Percentiles rank a stretch among this genome's conserved stretches.
phyloP scores from a whole-genome alignment of 306 rosid species.

The Vigna reflexopilosa region DNA sequence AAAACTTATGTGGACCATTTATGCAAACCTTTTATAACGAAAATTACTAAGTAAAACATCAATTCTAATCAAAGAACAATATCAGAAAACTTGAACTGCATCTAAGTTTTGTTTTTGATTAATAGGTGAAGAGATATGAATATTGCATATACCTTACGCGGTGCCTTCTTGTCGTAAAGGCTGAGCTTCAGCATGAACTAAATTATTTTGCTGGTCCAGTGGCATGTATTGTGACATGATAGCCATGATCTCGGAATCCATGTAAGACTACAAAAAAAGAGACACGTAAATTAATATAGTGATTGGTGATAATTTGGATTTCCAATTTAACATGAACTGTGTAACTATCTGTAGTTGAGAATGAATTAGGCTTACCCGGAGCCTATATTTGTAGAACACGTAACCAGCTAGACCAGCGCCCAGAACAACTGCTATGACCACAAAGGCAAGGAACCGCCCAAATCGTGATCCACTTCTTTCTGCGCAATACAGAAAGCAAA shows the following conservation, averaged over 20 bases:
- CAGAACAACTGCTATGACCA: slow-evolving; percentile 67
- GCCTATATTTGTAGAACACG: slow-evolving; percentile 91
- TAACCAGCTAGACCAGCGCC: slow-evolving; percentile 75
- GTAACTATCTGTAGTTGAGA: slow-evolving; percentile 10
- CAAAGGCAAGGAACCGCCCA: slow-evolving; percentile 58
- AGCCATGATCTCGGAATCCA: slow-evolving; percentile 97
- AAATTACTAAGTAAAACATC: neutral
- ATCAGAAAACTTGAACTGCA: neutral
- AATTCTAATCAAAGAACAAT: neutral
- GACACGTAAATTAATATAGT: neutral
- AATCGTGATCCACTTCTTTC: slow-evolving; percentile 75
- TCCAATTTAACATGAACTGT: neutral
- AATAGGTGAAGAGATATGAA: slow-evolving; percentile 28
- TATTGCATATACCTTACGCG: slow-evolving; percentile 56
- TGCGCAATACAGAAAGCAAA: slow-evolving; percentile 44
- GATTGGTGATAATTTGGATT: slow-evolving; percentile 28
- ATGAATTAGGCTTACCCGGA: slow-evolving; percentile 67
- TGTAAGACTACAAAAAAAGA: slow-evolving; percentile 68
- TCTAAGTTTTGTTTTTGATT: neutral
- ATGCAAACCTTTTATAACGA: neutral
- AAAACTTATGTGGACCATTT: neutral
- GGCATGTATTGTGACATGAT: slow-evolving; percentile 99
- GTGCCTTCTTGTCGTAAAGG: slow-evolving; percentile 64
- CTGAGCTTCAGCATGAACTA: slow-evolving; percentile 65
- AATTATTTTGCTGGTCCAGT: slow-evolving; percentile 68